A percentile compares a stretch with the other conserved stretches of the same genome.
Evolutionary conservation across 2,329 filamentous ascomycete genomes (phyloP).

Genomic region (Pestalotiopsis sp.): DNA sequence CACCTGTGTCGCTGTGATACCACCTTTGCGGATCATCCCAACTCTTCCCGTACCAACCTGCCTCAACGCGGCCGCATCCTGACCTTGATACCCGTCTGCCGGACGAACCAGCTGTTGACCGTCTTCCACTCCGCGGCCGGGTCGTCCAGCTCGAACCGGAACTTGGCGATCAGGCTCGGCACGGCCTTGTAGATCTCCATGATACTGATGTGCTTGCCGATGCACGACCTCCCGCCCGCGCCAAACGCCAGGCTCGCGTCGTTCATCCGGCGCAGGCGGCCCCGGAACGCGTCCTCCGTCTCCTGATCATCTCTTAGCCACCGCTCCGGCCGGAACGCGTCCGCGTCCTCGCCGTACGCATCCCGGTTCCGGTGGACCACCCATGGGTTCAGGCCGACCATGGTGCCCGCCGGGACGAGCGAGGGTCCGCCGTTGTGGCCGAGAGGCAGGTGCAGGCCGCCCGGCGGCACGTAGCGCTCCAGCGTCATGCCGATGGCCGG

Average conservation of each 20-base stretch:
- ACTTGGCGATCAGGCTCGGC: slow-evolving; percentile 39
- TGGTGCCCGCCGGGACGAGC: slow-evolving; percentile 27
- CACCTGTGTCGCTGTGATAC: too few species aligned
- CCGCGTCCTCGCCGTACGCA: background rate
- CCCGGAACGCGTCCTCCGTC: slow-evolving; percentile 35
- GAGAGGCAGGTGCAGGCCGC: slow-evolving; percentile 38
- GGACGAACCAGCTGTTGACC: background rate
- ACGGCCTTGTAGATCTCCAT: slow-evolving; percentile 31
- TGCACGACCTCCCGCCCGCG: slow-evolving; percentile 11
- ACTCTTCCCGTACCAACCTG: background rate
- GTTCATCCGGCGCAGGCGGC: slow-evolving; percentile 53
- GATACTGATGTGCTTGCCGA: slow-evolving; percentile 25
- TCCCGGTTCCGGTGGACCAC: background rate
- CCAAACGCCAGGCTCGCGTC: slow-evolving; percentile 23
- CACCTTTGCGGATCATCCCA: too few species aligned
- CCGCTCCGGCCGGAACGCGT: slow-evolving; percentile 11
- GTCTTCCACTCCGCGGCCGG: background rate
- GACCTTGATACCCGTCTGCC: background rate
- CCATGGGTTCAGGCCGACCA: background rate
- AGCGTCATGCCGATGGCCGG: slow-evolving; percentile 49
- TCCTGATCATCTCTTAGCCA: background rate
- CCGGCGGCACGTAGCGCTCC: slow-evolving; percentile 51
- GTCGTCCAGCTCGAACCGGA: slow-evolving; percentile 24
- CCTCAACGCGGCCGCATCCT: background rate
- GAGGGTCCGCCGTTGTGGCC: slow-evolving; percentile 24